Evolutionary conservation across 2,329 filamentous ascomycete species (phyloP).

Genomic region (Xylariaceae sp.): DNA sequence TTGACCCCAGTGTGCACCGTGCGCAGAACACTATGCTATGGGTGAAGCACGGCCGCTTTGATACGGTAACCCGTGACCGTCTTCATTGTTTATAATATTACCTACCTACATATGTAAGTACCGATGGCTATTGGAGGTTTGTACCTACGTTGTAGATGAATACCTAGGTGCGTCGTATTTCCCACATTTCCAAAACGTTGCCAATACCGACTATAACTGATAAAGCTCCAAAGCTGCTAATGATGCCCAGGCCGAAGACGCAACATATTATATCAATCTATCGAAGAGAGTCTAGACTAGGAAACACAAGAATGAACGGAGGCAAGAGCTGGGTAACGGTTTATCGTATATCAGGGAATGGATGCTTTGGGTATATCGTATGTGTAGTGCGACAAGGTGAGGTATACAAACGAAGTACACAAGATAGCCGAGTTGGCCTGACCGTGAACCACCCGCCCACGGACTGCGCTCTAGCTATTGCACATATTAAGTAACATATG

Average conservation of each 20-base stretch:
- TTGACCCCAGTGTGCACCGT: not conserved
- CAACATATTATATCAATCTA: not conserved
- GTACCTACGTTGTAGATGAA: not conserved
- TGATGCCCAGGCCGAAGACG: not conserved
- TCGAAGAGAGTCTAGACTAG: not conserved
- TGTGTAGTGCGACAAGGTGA: constrained; percentile 7
- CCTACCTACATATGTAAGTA: no score
- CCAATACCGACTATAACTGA: not conserved
- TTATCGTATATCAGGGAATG: not conserved
- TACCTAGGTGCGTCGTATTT: no score
- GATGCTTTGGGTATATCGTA: constrained; percentile 17
- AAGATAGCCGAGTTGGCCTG: constrained; percentile 3
- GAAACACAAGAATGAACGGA: not conserved
- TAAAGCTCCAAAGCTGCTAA: not conserved
- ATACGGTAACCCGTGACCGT: not conserved
- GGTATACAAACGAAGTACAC: constrained; percentile 15
- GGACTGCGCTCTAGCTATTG: not conserved
- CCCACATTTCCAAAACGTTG: not conserved
- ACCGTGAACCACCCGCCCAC: constrained; percentile 3
- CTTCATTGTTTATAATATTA: not conserved
- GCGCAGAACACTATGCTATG: not conserved
- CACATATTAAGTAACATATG: constrained; percentile 6
- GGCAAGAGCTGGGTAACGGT: constrained; percentile 1
- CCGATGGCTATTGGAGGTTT: no score
- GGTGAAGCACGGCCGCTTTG: no score